Evolutionary conservation across 2,329 filamentous ascomycete species (phyloP), one percentile per base, ranked within the genome.

Genomic region (Hypoxylon sp.): DNA sequence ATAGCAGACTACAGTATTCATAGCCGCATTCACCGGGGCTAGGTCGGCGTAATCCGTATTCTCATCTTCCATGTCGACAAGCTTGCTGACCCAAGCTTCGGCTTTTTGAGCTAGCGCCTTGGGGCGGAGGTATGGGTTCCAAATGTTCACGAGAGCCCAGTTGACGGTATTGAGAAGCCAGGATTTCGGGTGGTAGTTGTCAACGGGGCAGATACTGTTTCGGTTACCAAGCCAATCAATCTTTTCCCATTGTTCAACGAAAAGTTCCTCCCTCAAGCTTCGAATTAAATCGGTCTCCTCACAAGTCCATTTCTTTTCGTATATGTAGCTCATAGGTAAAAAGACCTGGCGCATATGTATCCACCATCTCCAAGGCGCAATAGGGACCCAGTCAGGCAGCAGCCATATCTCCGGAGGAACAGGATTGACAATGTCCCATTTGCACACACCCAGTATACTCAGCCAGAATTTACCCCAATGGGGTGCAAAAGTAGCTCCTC

Each of bases 401-500:
- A 97, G 83, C 96, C 96, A 99, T 45, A 98, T 78, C 80, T 99
- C 96, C 0, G 96, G 92, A 0, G 96, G 96, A 1, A 96, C 89
- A 0, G 96, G 96, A 73, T 98, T 99, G 71, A 98, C 94, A 63
- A 96, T 89, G 58, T 97, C 93, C 93, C 95, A 99, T 26, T 90
- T 82, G 75, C 89, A 89, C 3, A 98, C 86, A 14, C 93, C 93
- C 65, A 99, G 80, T 2, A 96, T 85, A 38, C 91, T 91, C 48
- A 99, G 85, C 93, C 94, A 97, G 78, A 96, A 96, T 76, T 99
- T 99, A n/a, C 88, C 88, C 96, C 96, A 99, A 76, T 98, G 96
- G 20, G 96, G 96, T 1, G 88, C 88, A 73, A 93, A 89, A 12
- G 92, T 82, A 1, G 93, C 93, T 26, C 96, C 95, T 9, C 96